Conservation (phyloP, 129 eudicot species). For the Mikania micrantha region DNA sequence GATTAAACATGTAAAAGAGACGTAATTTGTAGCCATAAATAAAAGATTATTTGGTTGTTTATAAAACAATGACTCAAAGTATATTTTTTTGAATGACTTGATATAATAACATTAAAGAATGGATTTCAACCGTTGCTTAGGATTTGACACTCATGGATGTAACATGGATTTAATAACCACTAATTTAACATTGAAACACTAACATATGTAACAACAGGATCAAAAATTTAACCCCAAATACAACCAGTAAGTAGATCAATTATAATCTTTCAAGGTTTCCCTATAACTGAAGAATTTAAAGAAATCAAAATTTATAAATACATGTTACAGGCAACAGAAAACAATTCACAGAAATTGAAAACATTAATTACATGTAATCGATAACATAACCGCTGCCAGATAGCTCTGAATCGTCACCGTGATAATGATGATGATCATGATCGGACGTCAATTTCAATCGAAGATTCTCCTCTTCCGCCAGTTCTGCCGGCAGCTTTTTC, state of each 20-base stretch:
- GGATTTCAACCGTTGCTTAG: no score
- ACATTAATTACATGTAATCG: neutral
- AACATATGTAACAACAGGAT: neutral
- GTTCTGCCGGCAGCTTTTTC: conserved; percentile 70
- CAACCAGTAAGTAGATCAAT: conserved; percentile 78
- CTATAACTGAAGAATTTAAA: conserved; percentile 55
- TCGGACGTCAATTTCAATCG: conserved; percentile 37
- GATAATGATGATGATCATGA: conserved; percentile 24
- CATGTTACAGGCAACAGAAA: neutral
- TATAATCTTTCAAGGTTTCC: conserved; percentile 75
- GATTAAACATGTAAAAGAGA: no score
- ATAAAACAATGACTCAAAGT: no score
- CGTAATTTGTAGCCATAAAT: no score
- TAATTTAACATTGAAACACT: neutral
- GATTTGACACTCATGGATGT: no score
- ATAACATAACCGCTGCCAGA: conserved; percentile 48
- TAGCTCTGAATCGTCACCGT: conserved; percentile 33
- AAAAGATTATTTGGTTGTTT: no score
- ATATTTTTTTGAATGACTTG: no score
- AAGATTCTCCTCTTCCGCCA: conserved; percentile 95
- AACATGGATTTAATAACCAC: no score
- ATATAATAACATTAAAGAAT: no score
- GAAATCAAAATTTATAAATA: conserved; percentile 7
- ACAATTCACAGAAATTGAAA: neutral
- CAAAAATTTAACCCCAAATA: conserved; percentile 78